Base-by-base conservation (phyloP, 169 alveolate genomes). In the Plasmodium adleri region DNA sequence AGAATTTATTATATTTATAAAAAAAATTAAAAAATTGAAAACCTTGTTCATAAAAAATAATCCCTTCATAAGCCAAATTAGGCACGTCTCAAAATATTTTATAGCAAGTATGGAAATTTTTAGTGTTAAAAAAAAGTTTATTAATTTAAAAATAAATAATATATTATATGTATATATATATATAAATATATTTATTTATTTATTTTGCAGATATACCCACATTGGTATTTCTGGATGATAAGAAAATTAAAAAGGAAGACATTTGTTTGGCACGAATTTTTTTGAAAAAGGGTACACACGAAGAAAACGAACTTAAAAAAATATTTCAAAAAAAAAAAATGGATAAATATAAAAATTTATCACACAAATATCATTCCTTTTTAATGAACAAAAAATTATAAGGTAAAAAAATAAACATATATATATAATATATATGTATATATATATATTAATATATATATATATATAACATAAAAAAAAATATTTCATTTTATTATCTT, bases 231-330 rank as follows among this genome's bases (percentile, higher is more conserved):
- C 78, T 76, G n/a, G 89, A 76, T 58, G 89, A 76, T 24, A 76
- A 76, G 28, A 76, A 76, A 45, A 52, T 76, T 49, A 76, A 76
- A 59, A 76, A 76, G 45, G 89, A 76, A 68, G 89, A 76, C 39
- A 24, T 76, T 12, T 76, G 78, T 24, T 60, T 76, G 60, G 89
- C 89, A 24, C 20, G 76, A 43, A 66, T 76, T 17, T 76, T 76
- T 56, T 64, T 76, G 24, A 64, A 76, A 64, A 76, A 32, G 47
- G 89, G 89, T 5, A 15, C 68, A 56, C n/a, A 17, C 24, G 72
- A 76, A 66, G 89, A 76, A 66, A 63, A 24, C 17, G 78, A 76
- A 64, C 89, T 76, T 45, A 76, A 76, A 76, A 76, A 76, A 76
- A 63, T 76, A 64, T 64, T 76, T 10, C 78, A 76, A 47, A 49